Evolutionary conservation across 2,329 filamentous ascomycete genomes (phyloP).

Genomic region (Claviceps africana): DNA sequence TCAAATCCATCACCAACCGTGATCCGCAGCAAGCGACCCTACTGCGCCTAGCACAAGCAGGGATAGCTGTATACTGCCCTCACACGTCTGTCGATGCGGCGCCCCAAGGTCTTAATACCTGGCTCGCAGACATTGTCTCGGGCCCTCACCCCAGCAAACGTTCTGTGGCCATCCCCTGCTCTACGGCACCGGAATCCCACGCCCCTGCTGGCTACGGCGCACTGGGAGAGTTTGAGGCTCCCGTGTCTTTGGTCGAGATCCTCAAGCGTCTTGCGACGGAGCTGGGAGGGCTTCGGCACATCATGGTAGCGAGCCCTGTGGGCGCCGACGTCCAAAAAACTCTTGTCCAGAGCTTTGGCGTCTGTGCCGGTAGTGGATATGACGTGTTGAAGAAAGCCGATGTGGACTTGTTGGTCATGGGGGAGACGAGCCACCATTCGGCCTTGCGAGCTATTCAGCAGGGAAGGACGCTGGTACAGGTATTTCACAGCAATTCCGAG

Average conservation of each 20-base stretch:
- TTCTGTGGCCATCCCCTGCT: conserved; percentile 31
- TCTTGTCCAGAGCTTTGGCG: conserved; percentile 55
- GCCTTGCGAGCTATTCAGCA: conserved; percentile 75
- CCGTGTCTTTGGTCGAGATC: conserved; percentile 28
- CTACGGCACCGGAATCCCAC: conserved; percentile 27
- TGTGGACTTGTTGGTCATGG: conserved; percentile 77
- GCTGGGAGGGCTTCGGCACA: conserved; percentile 48
- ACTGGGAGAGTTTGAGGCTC: conserved; percentile 26
- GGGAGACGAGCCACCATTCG: conserved; percentile 88
- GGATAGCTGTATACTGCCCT: conserved; percentile 89
- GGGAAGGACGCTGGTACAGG: conserved; percentile 66
- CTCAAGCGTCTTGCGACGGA: conserved; percentile 45
- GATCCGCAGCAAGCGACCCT: conserved; percentile 82
- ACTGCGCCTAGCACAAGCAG: conserved; percentile 65
- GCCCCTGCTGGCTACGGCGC: conserved; percentile 40
- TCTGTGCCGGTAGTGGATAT: conserved; percentile 81
- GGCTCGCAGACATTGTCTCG: conserved; percentile 77
- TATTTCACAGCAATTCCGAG: conserved; percentile 93
- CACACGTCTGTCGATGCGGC: conserved; percentile 91
- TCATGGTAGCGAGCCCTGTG: conserved; percentile 39
- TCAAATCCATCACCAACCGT: conserved; percentile 74
- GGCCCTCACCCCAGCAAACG: conserved; percentile 29
- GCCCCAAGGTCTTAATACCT: conserved; percentile 75
- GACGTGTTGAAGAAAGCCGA: conserved; percentile 55
- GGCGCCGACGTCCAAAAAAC: conserved; percentile 22